Evolutionary conservation across 495 filamentous ascomycete genomes (phyloP).

Genomic region (Neurospora intermedia): DNA sequence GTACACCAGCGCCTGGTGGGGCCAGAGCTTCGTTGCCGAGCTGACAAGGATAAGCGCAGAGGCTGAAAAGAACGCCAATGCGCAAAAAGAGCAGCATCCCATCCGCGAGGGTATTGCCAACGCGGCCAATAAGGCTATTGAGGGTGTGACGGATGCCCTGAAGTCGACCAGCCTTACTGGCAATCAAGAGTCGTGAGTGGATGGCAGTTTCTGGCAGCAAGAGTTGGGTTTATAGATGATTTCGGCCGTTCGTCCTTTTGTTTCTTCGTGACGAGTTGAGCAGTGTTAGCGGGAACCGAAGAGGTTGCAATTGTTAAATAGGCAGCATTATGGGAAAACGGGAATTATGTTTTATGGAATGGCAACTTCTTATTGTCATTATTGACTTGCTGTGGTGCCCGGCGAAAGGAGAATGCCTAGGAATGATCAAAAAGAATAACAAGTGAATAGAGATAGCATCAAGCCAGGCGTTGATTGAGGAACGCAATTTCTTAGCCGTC

Average conservation of each 20-base stretch:
- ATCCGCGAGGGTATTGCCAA: conserved; percentile 10
- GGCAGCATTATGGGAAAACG: neutral
- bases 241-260: neutral
- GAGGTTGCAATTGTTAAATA: neutral
- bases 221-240: neutral
- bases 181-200: neutral
- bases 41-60: conserved; percentile 46
- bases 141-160: conserved; percentile 6
- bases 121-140: conserved; percentile 9
- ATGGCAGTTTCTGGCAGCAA: neutral
- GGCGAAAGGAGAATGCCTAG: neutral
- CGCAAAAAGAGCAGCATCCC: neutral
- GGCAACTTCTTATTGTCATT: neutral
- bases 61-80: conserved; percentile 5
- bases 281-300: neutral
- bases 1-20: conserved; percentile 96
- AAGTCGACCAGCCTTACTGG: neutral
- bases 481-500: neutral
- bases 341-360: neutral
- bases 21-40: conserved; percentile 84
- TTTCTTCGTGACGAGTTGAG: neutral
- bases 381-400: neutral
- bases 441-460: neutral
- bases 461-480: neutral
- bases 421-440: neutral